Percentiles rank a stretch among this genome's conserved stretches.
Evolutionary conservation across 2,329 filamentous ascomycete species (phyloP).

Genomic region (Apiospora sp.): DNA sequence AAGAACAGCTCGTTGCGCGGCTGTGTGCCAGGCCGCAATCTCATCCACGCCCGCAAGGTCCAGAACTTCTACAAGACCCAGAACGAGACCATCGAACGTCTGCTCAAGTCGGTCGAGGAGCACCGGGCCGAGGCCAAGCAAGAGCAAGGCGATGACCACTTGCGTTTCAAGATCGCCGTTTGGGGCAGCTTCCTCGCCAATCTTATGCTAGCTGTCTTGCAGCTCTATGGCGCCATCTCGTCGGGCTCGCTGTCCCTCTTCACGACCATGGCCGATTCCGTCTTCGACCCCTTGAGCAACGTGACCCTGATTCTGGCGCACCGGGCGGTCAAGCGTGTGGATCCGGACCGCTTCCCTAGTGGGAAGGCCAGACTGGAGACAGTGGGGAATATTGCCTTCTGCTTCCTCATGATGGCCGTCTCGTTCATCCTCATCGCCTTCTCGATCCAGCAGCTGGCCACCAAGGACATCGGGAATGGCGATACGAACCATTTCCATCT

Average conservation of each 20-base stretch:
- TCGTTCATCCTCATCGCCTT: conserved; percentile 93
- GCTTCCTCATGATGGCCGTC: conserved; percentile 93
- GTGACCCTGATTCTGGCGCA: conserved; percentile 86
- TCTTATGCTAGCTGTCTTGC: conserved; percentile 77
- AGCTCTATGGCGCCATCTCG: conserved; percentile 86
- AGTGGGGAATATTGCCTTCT: conserved; percentile 94
- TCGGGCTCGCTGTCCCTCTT: conserved; percentile 95
- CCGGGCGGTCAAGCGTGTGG: conserved; percentile 87
- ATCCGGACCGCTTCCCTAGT: conserved; percentile 85
- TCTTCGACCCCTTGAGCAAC: conserved; percentile 93
- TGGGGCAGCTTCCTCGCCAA: conserved; percentile 81
- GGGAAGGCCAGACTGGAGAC: conserved; percentile 96
- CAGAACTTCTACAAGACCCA: conserved; percentile 88
- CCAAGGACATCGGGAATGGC: conserved; percentile 50
- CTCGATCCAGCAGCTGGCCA: conserved; percentile 74
- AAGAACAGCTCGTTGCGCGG: conserved; percentile 35
- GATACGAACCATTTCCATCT: conserved; percentile 74
- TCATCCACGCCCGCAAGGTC: conserved; percentile 61
- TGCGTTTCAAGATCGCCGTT: conserved; percentile 74
- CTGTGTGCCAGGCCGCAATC: conserved; percentile 29
- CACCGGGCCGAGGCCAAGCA: conserved; percentile 84
- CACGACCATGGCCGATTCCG: conserved; percentile 94
- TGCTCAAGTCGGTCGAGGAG: conserved; percentile 92
- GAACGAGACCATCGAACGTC: conserved; percentile 90
- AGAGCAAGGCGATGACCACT: conserved; percentile 80